Percentiles rank a stretch among this genome's conserved stretches.
Conservation (phyloP, 441 rosid species). For the Omphalea diandra region DNA sequence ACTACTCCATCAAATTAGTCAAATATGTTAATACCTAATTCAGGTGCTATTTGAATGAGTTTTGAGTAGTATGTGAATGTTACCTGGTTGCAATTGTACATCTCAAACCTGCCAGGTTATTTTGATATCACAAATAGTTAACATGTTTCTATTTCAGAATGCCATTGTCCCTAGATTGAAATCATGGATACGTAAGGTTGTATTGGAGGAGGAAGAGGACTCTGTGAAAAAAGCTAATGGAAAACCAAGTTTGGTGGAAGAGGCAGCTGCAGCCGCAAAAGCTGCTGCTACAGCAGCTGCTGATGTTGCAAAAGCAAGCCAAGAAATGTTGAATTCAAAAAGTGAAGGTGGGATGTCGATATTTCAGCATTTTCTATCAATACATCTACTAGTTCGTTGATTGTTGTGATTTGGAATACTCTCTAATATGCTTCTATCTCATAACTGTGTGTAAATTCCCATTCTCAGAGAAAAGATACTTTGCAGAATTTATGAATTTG, state of each 20-base stretch:
- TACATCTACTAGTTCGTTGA: neutral
- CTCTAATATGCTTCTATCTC: neutral
- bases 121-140: constrained; percentile 11
- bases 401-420: constrained; percentile 15
- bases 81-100: constrained; percentile 6
- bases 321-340: constrained; percentile 71
- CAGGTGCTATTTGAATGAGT: neutral
- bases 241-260: constrained; percentile 83
- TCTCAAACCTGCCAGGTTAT: neutral
- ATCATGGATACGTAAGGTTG: constrained; percentile 83
- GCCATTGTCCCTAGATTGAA: constrained; percentile 70
- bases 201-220: constrained; percentile 73
- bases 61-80: neutral
- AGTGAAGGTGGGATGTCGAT: constrained; percentile 50
- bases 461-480: constrained; percentile 48
- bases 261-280: constrained; percentile 92
- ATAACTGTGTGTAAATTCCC: neutral
- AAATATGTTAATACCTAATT: constrained; percentile 13
- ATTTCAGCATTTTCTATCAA: neutral
- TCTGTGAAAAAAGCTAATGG: constrained; percentile 37
- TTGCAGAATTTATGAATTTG: constrained; percentile 45
- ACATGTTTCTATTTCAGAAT: constrained; percentile 52
- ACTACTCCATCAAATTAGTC: constrained; percentile 11
- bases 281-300: constrained; percentile 89
- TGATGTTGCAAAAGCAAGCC: constrained; percentile 87